A percentile compares a stretch with the other conserved stretches of the same genome.
Conservation (phyloP, 2,329 filamentous ascomycete genomes). For the Verticillium tricorpus region DNA sequence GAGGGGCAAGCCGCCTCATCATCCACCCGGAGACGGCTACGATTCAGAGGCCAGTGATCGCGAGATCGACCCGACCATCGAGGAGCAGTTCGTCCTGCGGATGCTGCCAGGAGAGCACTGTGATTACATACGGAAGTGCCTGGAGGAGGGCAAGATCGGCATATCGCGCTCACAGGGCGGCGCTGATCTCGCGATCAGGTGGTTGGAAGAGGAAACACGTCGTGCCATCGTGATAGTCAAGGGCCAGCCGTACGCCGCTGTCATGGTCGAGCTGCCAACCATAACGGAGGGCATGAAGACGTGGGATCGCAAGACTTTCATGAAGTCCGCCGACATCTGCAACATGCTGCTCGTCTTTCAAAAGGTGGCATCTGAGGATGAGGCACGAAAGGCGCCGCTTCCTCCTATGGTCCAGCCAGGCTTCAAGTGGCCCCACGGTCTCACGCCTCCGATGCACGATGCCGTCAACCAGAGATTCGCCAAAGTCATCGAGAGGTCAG, state of each 20-base stretch:
- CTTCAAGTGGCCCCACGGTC: slow-evolving; percentile 76
- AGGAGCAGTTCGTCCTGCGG: slow-evolving; percentile 84
- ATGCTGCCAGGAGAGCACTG: slow-evolving; percentile 84
- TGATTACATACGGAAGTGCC: slow-evolving; percentile 72
- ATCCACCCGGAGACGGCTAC: slow-evolving; percentile 82
- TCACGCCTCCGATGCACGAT: slow-evolving; percentile 85
- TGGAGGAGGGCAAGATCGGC: slow-evolving; percentile 75
- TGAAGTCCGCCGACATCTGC: slow-evolving; percentile 83
- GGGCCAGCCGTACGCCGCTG: slow-evolving; percentile 68
- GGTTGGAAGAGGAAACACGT: slow-evolving; percentile 69
- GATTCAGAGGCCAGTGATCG: slow-evolving; percentile 93
- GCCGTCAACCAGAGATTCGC: slow-evolving; percentile 78
- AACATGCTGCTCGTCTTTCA: slow-evolving; percentile 84
- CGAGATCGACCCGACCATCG: slow-evolving; percentile 81
- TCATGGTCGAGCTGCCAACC: slow-evolving; percentile 78
- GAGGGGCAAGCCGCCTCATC: slow-evolving; percentile 62
- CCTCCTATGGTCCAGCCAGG: slow-evolving; percentile 66
- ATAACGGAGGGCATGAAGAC: slow-evolving; percentile 91
- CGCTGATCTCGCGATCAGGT: slow-evolving; percentile 75
- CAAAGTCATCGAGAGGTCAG: slow-evolving; percentile 75
- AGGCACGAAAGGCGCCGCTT: slow-evolving; percentile 61
- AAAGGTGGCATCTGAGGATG: slow-evolving; percentile 59
- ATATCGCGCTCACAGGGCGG: slow-evolving; percentile 58
- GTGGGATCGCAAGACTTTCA: slow-evolving; percentile 83
- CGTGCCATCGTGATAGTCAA: slow-evolving; percentile 69